phyloP scores from a whole-genome alignment of 2,329 filamentous ascomycete genomes.

The Colletotrichum phormii region DNA sequence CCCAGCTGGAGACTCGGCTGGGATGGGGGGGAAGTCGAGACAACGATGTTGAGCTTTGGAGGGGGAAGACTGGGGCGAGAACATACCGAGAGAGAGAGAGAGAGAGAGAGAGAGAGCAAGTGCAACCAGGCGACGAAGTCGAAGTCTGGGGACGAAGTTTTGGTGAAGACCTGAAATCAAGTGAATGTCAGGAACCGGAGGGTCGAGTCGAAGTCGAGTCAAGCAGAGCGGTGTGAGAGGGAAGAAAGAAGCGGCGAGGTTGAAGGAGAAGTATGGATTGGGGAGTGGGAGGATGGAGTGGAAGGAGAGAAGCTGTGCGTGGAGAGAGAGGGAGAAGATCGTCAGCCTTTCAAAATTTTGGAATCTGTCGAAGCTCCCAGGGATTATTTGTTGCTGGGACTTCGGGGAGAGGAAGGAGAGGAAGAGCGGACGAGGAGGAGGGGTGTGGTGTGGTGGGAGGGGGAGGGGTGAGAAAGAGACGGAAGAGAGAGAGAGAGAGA shows the following conservation, averaged over 20 bases:
- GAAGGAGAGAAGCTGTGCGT: conserved; percentile 30
- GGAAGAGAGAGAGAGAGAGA: neutral
- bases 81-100: conserved; percentile 31
- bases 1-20: neutral
- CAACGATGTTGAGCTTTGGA: conserved; percentile 12
- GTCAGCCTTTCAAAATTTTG: conserved; percentile 41
- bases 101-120: conserved; percentile 20
- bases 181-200: conserved; percentile 29
- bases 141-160: conserved; percentile 31
- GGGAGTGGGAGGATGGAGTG: conserved; percentile 32
- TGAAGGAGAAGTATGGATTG: conserved; percentile 37
- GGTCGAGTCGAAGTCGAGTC: conserved; percentile 21
- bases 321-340: conserved; percentile 37
- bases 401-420: neutral
- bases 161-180: conserved; percentile 36
- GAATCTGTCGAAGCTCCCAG: conserved; percentile 35
- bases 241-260: conserved; percentile 36
- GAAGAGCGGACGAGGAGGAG: conserved; percentile 2
- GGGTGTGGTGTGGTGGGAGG: conserved; percentile 14
- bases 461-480: conserved; percentile 23
- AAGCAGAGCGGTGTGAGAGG: conserved; percentile 36
- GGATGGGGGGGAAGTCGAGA: conserved; percentile 7
- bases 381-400: conserved; percentile 38
- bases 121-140: conserved; percentile 32
- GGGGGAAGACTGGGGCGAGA: neutral